phyloP scores from a whole-genome alignment of 1,284 basidiomycete species.

The Volvariella surrecta region DNA sequence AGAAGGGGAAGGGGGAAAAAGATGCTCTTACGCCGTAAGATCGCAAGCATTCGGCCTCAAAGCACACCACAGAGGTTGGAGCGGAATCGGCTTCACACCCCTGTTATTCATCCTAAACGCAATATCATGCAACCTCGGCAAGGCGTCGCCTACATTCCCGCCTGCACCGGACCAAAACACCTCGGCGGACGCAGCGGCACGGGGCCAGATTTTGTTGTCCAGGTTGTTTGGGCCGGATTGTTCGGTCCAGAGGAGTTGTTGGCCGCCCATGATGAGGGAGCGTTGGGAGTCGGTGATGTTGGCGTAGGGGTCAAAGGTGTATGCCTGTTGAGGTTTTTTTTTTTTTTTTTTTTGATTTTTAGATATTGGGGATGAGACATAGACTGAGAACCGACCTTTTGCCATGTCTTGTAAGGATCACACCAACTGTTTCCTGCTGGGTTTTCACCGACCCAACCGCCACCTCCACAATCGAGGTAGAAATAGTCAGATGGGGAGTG shows the following conservation, averaged over 20 bases:
- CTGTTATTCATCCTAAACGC: slow-evolving; percentile 52
- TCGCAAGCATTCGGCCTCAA: slow-evolving; percentile 49
- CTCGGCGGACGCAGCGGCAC: slow-evolving; percentile 72
- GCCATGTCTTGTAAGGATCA: slow-evolving; percentile 75
- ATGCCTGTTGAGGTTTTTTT: slow-evolving; percentile 28
- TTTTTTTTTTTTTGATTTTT: not conserved
- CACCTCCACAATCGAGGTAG: slow-evolving; percentile 79
- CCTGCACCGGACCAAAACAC: slow-evolving; percentile 30
- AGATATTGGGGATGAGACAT: not conserved
- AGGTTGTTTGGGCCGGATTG: slow-evolving; percentile 66
- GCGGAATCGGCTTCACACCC: slow-evolving; percentile 47
- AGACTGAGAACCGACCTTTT: slow-evolving; percentile 35
- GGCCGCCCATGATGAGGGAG: slow-evolving; percentile 59
- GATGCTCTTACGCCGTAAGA: slow-evolving; percentile 19
- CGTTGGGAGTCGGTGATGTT: slow-evolving; percentile 42
- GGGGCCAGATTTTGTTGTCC: slow-evolving; percentile 71
- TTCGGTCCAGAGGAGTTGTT: slow-evolving; percentile 75
- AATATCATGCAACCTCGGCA: slow-evolving; percentile 55
- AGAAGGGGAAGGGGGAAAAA: not conserved
- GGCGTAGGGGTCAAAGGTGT: slow-evolving; percentile 66
- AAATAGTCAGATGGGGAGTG: slow-evolving; percentile 69
- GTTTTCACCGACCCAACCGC: slow-evolving; percentile 66
- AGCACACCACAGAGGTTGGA: slow-evolving; percentile 73
- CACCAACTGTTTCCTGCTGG: slow-evolving; percentile 47
- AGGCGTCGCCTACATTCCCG: slow-evolving; percentile 34